Evolutionary conservation across 2,329 filamentous ascomycete species (phyloP).

Genomic region (Cytospora leucostoma): DNA sequence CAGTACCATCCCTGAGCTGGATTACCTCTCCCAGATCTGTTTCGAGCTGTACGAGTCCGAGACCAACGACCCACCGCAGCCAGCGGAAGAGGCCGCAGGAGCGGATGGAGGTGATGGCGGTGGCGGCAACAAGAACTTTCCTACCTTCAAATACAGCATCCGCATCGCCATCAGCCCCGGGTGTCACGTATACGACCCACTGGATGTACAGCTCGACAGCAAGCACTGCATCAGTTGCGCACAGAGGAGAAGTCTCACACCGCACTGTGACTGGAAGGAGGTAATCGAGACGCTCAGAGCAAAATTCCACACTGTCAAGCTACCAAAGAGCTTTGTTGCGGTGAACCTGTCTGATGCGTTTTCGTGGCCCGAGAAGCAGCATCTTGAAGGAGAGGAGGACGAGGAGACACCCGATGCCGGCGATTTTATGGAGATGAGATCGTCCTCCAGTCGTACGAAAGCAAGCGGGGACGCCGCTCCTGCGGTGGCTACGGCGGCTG

Average conservation of each 20-base stretch:
- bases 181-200: constrained; percentile 92
- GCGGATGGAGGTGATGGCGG: constrained; percentile 37
- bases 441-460: constrained; percentile 10
- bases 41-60: constrained; percentile 98
- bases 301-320: constrained; percentile 84
- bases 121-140: constrained; percentile 51
- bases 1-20: constrained; percentile 92
- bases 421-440: constrained; percentile 49
- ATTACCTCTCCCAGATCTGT: constrained; percentile 96
- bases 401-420: constrained; percentile 36
- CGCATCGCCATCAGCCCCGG: constrained; percentile 94
- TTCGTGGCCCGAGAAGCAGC: constrained; percentile 58
- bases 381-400: constrained; percentile 33
- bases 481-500: constrained; percentile 11
- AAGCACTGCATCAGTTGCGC: constrained; percentile 96
- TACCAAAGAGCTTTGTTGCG: constrained; percentile 66
- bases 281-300: constrained; percentile 94
- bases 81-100: constrained; percentile 29
- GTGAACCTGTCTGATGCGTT: constrained; percentile 66
- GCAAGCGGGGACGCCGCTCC: constrained; percentile 1
- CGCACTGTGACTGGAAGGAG: constrained; percentile 92
- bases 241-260: constrained; percentile 83
- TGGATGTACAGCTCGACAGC: constrained; percentile 94
- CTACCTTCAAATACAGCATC: constrained; percentile 90
- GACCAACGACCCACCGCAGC: constrained; percentile 55